Evolutionary conservation across 345 rosid genomes (phyloP).

Genomic region (Hypericum androsaemum): DNA sequence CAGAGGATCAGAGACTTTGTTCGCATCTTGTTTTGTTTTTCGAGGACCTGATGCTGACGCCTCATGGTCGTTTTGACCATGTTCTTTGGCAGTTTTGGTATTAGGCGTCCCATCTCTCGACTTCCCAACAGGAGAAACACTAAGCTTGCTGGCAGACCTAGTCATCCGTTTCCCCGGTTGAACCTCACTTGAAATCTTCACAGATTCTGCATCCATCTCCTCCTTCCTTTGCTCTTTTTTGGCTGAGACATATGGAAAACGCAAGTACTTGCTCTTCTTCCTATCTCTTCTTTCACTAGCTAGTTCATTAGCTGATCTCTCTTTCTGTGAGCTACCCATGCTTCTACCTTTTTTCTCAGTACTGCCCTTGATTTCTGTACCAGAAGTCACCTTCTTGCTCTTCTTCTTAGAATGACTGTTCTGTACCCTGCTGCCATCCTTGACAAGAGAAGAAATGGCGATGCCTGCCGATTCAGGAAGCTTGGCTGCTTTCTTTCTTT

Average conservation of each 20-base stretch:
- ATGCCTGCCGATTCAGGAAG: conserved; percentile 11
- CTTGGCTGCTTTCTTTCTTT: conserved; percentile 16
- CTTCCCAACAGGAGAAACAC: conserved; percentile 10
- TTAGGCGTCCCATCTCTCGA: conserved; percentile 9
- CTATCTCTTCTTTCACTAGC: conserved; percentile 36
- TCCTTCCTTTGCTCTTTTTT: conserved; percentile 21
- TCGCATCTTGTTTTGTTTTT: conserved; percentile 20
- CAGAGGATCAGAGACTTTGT: conserved; percentile 22
- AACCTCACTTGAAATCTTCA: conserved; percentile 17
- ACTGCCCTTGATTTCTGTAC: conserved; percentile 10
- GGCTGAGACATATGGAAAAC: conserved; percentile 60
- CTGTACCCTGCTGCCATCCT: conserved; percentile 9
- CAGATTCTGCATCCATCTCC: conserved; percentile 24
- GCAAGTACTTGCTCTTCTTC: conserved; percentile 80
- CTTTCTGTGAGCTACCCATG: too few relatives aligned
- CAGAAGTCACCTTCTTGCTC: conserved; percentile 14
- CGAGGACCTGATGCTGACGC: conserved; percentile 19
- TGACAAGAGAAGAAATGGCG: conserved; percentile 8
- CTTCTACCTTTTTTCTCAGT: conserved; percentile 2
- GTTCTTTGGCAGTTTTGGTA: conserved; percentile 18
- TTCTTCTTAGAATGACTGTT: conserved; percentile 6
- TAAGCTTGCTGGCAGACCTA: conserved; percentile 17
- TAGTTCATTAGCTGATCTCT: too few relatives aligned
- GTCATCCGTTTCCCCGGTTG: conserved; percentile 27
- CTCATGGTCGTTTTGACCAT: conserved; percentile 14